A percentile compares a stretch with the other conserved stretches of the same genome.
phyloP scores from a whole-genome alignment of 139 green algal species.

The Zygnema cylindricum region DNA sequence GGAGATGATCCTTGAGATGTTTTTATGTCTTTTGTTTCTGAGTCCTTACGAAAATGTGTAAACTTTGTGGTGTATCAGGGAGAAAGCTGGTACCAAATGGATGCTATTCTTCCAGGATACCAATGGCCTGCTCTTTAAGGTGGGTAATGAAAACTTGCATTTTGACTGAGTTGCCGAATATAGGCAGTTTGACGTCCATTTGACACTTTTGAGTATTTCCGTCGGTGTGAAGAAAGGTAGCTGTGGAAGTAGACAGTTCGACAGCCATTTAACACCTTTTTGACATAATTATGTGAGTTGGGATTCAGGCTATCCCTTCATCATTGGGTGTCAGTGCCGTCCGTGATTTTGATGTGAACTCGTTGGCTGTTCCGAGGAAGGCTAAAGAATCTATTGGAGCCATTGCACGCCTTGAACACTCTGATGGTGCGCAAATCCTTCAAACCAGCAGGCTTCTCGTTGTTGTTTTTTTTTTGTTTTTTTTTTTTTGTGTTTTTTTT shows the following conservation, averaged over 20 bases:
- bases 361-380: constrained; percentile 86
- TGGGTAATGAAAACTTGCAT: too few species aligned
- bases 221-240: too few species aligned
- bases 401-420: constrained; percentile 65
- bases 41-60: too few species aligned
- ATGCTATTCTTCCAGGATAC: constrained; percentile 99
- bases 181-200: too few species aligned
- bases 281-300: neutral
- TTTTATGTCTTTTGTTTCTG: too few species aligned
- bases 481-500: too few species aligned
- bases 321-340: constrained; percentile 81
- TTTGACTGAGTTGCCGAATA: too few species aligned
- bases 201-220: too few species aligned
- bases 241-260: too few species aligned
- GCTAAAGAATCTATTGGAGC: constrained; percentile 94
- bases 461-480: too few species aligned
- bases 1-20: too few species aligned
- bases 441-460: too few species aligned
- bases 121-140: constrained; percentile 91
- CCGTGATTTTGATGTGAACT: constrained; percentile 91
- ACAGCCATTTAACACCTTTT: neutral
- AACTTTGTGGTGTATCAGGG: constrained; percentile 26
- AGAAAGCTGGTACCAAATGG: constrained; percentile 82
- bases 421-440: constrained; percentile 71
- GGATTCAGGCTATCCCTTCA: constrained; percentile 74